Conservation (phyloP, 495 filamentous ascomycete species). For the Penicillium simplicissimum region DNA sequence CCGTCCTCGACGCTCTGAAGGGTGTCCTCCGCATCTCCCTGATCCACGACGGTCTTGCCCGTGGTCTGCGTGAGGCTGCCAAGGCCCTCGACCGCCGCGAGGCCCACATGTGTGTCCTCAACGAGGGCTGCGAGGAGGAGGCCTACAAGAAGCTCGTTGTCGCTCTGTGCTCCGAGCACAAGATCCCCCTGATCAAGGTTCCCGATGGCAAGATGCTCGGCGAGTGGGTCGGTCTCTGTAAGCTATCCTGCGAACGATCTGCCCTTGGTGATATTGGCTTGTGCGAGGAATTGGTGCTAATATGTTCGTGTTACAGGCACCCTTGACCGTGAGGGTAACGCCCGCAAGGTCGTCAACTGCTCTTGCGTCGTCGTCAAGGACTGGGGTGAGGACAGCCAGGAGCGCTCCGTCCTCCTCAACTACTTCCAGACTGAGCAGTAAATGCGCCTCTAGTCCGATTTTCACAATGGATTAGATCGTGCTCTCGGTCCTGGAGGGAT, state of each 20-base stretch:
- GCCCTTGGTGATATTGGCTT: conserved; percentile 7
- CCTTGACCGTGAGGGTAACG: conserved; percentile 97
- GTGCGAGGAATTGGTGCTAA: conserved; percentile 19
- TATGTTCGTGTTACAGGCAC: conserved; percentile 61
- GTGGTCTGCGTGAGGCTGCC: conserved; percentile 93
- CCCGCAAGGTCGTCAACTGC: conserved; percentile 99
- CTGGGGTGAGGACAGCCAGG: conserved; percentile 99
- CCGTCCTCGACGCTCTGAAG: conserved; percentile 95
- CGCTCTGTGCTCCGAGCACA: conserved; percentile 96
- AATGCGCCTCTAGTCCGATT: conserved; percentile 19
- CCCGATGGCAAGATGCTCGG: conserved; percentile 98
- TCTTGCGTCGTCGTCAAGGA: conserved; percentile 98
- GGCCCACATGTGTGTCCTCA: conserved; percentile 99
- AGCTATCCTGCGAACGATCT: conserved; percentile 41
- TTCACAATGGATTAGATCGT: conserved; percentile 6
- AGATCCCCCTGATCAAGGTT: conserved; percentile 99
- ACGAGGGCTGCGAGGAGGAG: conserved; percentile 99
- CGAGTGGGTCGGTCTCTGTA: conserved; percentile 99
- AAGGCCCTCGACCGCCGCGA: conserved; percentile 97
- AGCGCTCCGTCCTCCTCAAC: conserved; percentile 96
- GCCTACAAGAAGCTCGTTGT: conserved; percentile 99
- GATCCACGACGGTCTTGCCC: conserved; percentile 98
- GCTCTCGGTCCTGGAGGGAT: conserved; percentile 15
- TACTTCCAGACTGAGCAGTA: conserved; percentile 96
- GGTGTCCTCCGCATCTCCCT: conserved; percentile 95